Evolutionary conservation across 805 yeast species (phyloP).

Genomic region (Ogataea sp.): DNA sequence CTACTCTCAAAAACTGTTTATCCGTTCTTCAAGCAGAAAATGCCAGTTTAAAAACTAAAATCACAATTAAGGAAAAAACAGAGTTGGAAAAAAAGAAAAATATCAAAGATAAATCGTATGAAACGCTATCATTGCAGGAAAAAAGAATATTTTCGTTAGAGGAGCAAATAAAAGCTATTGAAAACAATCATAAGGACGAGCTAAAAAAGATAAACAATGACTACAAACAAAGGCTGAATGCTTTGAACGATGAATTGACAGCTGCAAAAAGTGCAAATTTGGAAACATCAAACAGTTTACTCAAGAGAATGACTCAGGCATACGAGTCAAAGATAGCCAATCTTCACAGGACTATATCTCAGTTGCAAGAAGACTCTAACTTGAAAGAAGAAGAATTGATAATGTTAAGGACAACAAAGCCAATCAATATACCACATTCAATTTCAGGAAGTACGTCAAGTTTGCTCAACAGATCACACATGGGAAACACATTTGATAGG

Average conservation of each 20-base stretch:
- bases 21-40: background rate
- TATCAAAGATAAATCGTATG: background rate
- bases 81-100: background rate
- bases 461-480: background rate
- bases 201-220: background rate
- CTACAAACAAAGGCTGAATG: background rate
- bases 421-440: slow-evolving; percentile 14
- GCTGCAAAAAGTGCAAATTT: background rate
- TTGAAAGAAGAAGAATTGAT: slow-evolving; percentile 11
- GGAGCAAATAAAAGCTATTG: background rate
- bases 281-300: background rate
- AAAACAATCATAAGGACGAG: background rate
- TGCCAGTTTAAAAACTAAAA: background rate
- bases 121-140: background rate
- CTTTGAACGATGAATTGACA: background rate
- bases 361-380: slow-evolving; percentile 6
- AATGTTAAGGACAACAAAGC: slow-evolving; percentile 12
- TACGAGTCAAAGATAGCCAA: slow-evolving; percentile 8
- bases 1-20: background rate
- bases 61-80: background rate
- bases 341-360: slow-evolving; percentile 2
- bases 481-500: too few species aligned
- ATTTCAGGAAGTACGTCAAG: background rate
- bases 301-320: background rate
- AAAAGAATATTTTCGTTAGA: background rate